Base-by-base conservation (phyloP, 768 basidiomycete genomes). In the Pulveroboletus sp. region DNA sequence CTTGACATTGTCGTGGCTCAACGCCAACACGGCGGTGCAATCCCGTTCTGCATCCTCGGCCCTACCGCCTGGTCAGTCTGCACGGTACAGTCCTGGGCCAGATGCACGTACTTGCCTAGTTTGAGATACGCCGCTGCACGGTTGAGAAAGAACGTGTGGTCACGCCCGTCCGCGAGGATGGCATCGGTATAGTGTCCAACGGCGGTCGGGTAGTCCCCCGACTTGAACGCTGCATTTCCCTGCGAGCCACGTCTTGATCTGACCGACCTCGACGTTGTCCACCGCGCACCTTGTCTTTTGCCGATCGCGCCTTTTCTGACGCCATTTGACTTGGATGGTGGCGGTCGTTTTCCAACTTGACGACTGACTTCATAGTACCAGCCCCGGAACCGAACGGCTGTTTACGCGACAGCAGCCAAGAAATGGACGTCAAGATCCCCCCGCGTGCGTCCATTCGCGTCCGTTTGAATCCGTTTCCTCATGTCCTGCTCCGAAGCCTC, bases 81-180 rank as follows among this genome's bases (percentile, higher is more conserved):
- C 39, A n/a, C 37, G 47, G 31, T 36, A 38, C 25, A 16, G 27
- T n/a, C 21, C 25, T 40, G 34, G 38, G 17, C 21, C 23, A 21
- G 6, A 19, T 39, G 20, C 21, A 85, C 91, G 73, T 75, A 93
- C 93, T 95, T 97, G 80, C 83, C 85, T 72, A 95, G 79, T 76
- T 93, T 94, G 52, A 97, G 78, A 72, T 94, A 94, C 23, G 92
- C 90, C 31, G 90, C 88, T 4, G 92, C 90, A 37, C 94, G 82
- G 63, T 97, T 97, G 29, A 94, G 75, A 29, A 86, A 83, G 54
- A 85, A 88, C 0, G 90, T 87, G n/a, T 79, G 73, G 59, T 95
- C 90, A 0, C 64, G 72, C 11, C 71, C 64, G 66, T 94, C 85
- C 2, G 84, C 78, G 17, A 90, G 65, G 38, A 87, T 81, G 4